These are phyloP conservation scores for Paracoccidioides lutzii DNA, from an alignment of 2,329 filamentous ascomycete genomes.

Conservation along the genomic window DNA sequence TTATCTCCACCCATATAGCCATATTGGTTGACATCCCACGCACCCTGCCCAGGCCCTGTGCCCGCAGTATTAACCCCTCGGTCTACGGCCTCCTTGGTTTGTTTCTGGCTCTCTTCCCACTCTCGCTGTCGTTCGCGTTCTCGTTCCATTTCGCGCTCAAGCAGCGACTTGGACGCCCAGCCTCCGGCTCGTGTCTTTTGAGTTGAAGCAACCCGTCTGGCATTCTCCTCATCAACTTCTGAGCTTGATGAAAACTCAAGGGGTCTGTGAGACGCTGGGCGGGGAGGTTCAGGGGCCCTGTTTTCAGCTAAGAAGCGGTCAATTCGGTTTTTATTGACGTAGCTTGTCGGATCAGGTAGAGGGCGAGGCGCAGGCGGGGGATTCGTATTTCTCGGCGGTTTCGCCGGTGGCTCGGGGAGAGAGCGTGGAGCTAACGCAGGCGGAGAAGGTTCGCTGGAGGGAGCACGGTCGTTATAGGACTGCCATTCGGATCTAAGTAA, in stretches of 20 bases:
- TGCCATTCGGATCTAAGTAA: constrained; percentile 46
- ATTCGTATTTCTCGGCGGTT: constrained; percentile 7
- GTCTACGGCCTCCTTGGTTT: constrained; percentile 34
- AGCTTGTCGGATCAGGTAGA: constrained; percentile 36
- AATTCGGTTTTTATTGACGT: constrained; percentile 34
- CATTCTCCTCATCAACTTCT: constrained; percentile 45
- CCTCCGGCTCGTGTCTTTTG: constrained; percentile 46
- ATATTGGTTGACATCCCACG: constrained; percentile 54
- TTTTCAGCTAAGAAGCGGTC: constrained; percentile 45
- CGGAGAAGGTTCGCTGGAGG: constrained; percentile 10
- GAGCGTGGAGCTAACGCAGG: constrained; percentile 14
- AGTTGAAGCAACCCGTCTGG: constrained; percentile 42
- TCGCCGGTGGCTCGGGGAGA: constrained; percentile 15
- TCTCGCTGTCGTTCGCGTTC: constrained; percentile 52
- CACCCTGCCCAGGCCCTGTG: constrained; percentile 35
- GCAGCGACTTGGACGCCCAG: constrained; percentile 50
- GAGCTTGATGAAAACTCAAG: constrained; percentile 39
- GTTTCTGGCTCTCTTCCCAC: constrained; percentile 50
- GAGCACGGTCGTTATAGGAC: constrained; percentile 22
- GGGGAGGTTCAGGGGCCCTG: constrained; percentile 33
- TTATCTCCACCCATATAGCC: constrained; percentile 50
- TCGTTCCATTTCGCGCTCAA: constrained; percentile 55
- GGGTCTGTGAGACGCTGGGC: constrained; percentile 28
- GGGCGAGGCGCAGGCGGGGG: constrained; percentile 23
- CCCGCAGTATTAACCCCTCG: constrained; percentile 33